Base-by-base conservation (phyloP, 805 yeast species). In the Myxozyma melibiosi region DNA sequence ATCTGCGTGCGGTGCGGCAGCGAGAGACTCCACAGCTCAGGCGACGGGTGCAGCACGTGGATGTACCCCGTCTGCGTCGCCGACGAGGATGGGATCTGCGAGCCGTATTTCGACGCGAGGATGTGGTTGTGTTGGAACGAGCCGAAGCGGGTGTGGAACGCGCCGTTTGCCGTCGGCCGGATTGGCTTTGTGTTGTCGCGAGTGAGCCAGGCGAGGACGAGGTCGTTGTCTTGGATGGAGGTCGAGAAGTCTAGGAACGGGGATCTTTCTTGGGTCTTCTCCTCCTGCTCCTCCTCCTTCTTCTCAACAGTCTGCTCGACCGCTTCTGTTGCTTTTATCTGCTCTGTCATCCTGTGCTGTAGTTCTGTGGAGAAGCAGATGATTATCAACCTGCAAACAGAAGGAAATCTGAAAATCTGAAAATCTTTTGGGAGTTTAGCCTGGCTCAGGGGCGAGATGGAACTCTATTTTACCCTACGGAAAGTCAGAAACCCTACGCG, bases 1-100 rank as follows among this genome's bases (percentile, higher is more conserved):
- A 94, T 94, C 74, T 94, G 99, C 0, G 99, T 94, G 72, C 99
- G 79, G 70, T 94, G 99, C 1, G 99, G 98, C 34, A 94, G 76
- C 0, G 97, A 88, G n/a, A 89, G 68, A 0, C 97, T 87, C 99
- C 99, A 94, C 22, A 94, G 74, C 72, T 94, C 99, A 0, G 99
- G 91, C 0, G 96, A 85, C 0, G 99, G 98, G 59, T 88, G 91
- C 45, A 94, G 73, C 13, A 94, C 76, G 68, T 92, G 96, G 47
- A 94, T 82, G 69, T 90, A 94, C 0, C 96, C 96, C 0, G 91
- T 95, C 59, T 81, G 82, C 5, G 83, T 78, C 18, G 88, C 81
- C 13, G 80, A 74, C 35, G 80, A 72, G 2, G 90, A 80, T 3
- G 53, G 39, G 67, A 92, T 82, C 69, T 94, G 99, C 0, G 89